Base-by-base conservation (phyloP, 2,329 filamentous ascomycete species). In the Cladosporium sp. region DNA sequence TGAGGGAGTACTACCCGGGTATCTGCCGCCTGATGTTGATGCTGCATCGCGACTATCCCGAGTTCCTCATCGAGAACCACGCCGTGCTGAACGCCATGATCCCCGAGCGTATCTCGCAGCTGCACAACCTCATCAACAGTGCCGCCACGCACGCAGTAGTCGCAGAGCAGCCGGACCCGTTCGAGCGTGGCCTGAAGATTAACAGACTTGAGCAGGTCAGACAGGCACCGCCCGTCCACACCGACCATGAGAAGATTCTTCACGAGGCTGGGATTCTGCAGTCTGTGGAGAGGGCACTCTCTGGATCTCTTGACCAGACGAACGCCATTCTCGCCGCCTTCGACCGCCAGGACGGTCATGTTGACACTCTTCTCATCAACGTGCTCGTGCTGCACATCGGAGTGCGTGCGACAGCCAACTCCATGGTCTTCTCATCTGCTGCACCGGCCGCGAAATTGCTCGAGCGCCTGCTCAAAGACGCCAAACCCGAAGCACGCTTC, bases 11-110 rank as follows among this genome's bases (percentile, higher is more conserved):
- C 54, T 96, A 96, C 68, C 85, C 89, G 54, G 89, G 86, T 7
- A 82, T 88, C 1, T 74, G 95, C 42, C 90, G 95, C 64, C 80
- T 96, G 53, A 73, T 97, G 49, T 75, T 95, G 29, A 80, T 95
- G 47, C 74, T 99, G 47, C 88, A 96, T 59, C 93, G 97, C 64
- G 93, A 99, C 68, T 97, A 89, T 69, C 88, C 92, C 0, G 90
- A 96, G 51, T 99, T 96, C 68, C 73, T 99, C 37, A 86, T 88
- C 5, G 88, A 91, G 60, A 89, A 95, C 67, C 88, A 95, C 64
- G 83, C 88, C 58, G 82, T 83, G 58, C 81, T 99, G 47, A 90
- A 86, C 71, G 85, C 87, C 60, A 83, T 82, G 62, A 86, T 97
- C 52, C 88, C 91, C 1, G 81, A 84, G 44, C 86, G 93, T 63